Evolutionary conservation across 768 basidiomycete species (phyloP).

Genomic region (Lactifluus volemus): DNA sequence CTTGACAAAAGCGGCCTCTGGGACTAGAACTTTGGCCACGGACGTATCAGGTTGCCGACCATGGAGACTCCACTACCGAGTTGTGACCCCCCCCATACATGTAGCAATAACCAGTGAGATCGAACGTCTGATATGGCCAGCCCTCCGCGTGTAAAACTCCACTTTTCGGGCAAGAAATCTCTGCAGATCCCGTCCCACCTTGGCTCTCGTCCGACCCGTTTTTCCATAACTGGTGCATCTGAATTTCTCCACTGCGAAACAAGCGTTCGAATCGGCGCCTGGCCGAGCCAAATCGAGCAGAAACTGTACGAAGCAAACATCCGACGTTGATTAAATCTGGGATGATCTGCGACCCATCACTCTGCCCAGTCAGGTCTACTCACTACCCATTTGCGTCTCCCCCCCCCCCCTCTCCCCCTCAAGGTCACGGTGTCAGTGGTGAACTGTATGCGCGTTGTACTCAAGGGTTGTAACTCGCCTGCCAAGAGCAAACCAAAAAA

Average conservation of each 20-base stretch:
- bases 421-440: not conserved
- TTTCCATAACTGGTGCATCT: constrained; percentile 4
- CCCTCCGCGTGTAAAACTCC: not conserved
- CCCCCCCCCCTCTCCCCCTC: not conserved
- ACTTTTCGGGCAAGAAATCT: constrained; percentile 1
- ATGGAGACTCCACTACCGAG: constrained; percentile 3
- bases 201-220: not conserved
- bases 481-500: not conserved
- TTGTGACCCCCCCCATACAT: not conserved
- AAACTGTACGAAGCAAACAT: constrained; percentile 1
- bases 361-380: not conserved
- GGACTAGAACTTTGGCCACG: constrained; percentile 33
- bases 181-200: constrained; percentile 12
- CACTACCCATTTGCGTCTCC: not conserved
- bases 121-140: not conserved
- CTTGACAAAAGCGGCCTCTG: constrained; percentile 30
- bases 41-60: constrained; percentile 11
- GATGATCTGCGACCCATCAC: constrained; percentile 7
- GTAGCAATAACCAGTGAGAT: not conserved
- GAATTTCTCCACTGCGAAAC: not conserved
- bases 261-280: constrained; percentile 4
- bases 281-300: constrained; percentile 5
- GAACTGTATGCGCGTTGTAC: not conserved
- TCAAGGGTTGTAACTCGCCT: not conserved
- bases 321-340: constrained; percentile 15